Base-by-base conservation (phyloP, 169 alveolate genomes). In the Sarcocystis neurona region DNA sequence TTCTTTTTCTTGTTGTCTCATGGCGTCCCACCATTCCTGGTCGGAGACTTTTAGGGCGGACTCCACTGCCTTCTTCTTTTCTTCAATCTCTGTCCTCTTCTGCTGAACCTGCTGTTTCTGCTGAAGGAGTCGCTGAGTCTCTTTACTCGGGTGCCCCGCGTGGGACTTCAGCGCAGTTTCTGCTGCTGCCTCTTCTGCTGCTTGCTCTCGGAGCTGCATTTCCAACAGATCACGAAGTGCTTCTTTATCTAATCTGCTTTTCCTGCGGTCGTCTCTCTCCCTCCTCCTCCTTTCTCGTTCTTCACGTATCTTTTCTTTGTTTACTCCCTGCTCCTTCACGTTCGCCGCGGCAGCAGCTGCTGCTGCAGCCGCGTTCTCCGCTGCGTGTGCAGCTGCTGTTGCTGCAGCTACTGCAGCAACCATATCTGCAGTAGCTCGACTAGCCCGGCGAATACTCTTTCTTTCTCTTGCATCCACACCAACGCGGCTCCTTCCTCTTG, bases 361-460 rank as follows among this genome's bases (percentile, higher is more conserved):
- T 3, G 79, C 79, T n/a, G 79, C 79, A 3, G 79, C 79, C 34
- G 79, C 79, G 27, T 70, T 70, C 47, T 70, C 79, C 18, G 79
- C 79, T 5, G 79, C 79, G 23, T 70, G 79, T n/a, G 79, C 79
- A 15, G 79, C 79, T 2, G 79, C 79, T 4, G 48, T 70, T 12
- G 79, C 79, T 2, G 79, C 79, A 3, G 79, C 79, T 18, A 47
- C 23, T 5, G 79, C 79, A 3, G 79, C 79, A 39, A 47, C 79
- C 79, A 70, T 70, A 47, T 47, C 79, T 30, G 79, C 79, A 2
- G 47, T 30, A 3, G 79, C 79, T 2, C 79, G 79, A 23, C 79
- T 70, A 4, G 79, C 79, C 27, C 79, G 43, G 15, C 48, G 44
- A 3, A 70, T 47, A n/a, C 79, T 70, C 46, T 70, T 70, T n/a